Evolutionary conservation across 257 asterid species (phyloP), one percentile per base, ranked within the genome.

Genomic region (Fraxinus quadrangulata): DNA sequence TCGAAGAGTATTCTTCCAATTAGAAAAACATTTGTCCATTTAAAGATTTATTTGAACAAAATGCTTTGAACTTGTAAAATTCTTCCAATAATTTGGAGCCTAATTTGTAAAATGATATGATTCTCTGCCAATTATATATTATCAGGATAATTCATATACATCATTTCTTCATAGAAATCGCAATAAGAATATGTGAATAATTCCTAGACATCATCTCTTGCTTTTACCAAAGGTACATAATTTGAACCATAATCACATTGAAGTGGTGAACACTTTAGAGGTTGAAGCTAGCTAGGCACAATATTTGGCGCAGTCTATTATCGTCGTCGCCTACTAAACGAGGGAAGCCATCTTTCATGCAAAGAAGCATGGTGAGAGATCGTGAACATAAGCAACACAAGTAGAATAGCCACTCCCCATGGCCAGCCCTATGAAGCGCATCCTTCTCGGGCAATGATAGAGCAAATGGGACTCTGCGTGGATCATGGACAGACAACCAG

Each of bases 291-390:
- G 66, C 66, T 21, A 56, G 11, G 66, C 30, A 7, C 12, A 56
- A 56, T 56, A 2, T n/a, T 21, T 19, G 11, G 69, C 26, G 69
- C 69, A 63, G 69, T 24, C 14, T 63, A 63, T 24, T 63, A 23
- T 47, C 70, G 45, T 21, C 69, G 39, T 73, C 91, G 33, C 3
- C 33, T 83, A 49, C 84, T 68, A 65, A 91, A 88, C 77, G 90
- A 75, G 72, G 97, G 95, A 72, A 88, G 90, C 95, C 90, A 90
- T 6, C 89, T 85, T 77, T 87, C 92, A 0, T 84, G 93, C 10
- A 91, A 73, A 40, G 92, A 87, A 82, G 85, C 34, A 45, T 88
- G 97, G 80, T 91, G 93, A 76, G 88, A 79, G 80, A 85, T 81
- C 95, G 90, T 81, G 88, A 91, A 82, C 65, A 90, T 79, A 30